Percentiles rank a stretch among this genome's conserved stretches.
These are phyloP conservation scores for Hyphopichia wangnamkhiaoensis DNA, from an alignment of 1,139 yeast genomes.

Conservation along the genomic window DNA sequence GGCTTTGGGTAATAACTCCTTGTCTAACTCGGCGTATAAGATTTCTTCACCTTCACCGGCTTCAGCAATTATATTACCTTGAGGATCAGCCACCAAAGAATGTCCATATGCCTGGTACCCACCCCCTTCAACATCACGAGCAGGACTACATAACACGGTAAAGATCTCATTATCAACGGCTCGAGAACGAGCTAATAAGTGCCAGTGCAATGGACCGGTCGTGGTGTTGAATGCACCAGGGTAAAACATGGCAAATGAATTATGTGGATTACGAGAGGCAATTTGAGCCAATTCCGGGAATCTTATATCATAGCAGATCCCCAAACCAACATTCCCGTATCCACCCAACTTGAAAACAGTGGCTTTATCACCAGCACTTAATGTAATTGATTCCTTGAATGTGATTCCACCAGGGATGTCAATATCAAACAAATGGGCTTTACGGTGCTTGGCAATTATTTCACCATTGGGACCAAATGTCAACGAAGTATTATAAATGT, in stretches of 20 bases:
- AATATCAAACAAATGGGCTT: slow-evolving; percentile 86
- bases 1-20: slow-evolving; percentile 57
- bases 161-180: slow-evolving; percentile 89
- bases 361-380: slow-evolving; percentile 77
- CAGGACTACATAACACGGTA: slow-evolving; percentile 83
- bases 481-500: slow-evolving; percentile 78
- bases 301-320: slow-evolving; percentile 89
- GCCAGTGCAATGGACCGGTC: slow-evolving; percentile 96
- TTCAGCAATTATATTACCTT: slow-evolving; percentile 76
- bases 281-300: slow-evolving; percentile 88
- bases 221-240: slow-evolving; percentile 97
- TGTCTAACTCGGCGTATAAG: slow-evolving; percentile 76
- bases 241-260: slow-evolving; percentile 85
- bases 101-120: slow-evolving; percentile 94
- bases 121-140: slow-evolving; percentile 65
- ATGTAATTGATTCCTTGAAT: slow-evolving; percentile 76
- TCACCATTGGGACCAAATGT: slow-evolving; percentile 72
- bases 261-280: slow-evolving; percentile 67
- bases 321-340: slow-evolving; percentile 80
- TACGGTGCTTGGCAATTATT: slow-evolving; percentile 82
- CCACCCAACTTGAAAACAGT: slow-evolving; percentile 72
- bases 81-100: slow-evolving; percentile 82
- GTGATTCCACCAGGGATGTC: slow-evolving; percentile 88
- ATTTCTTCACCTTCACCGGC: slow-evolving; percentile 87
- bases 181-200: slow-evolving; percentile 77